Percentiles rank a stretch among this genome's conserved stretches.
phyloP scores from a whole-genome alignment of 2,329 filamentous ascomycete genomes.

The Aureobasidium sp. region DNA sequence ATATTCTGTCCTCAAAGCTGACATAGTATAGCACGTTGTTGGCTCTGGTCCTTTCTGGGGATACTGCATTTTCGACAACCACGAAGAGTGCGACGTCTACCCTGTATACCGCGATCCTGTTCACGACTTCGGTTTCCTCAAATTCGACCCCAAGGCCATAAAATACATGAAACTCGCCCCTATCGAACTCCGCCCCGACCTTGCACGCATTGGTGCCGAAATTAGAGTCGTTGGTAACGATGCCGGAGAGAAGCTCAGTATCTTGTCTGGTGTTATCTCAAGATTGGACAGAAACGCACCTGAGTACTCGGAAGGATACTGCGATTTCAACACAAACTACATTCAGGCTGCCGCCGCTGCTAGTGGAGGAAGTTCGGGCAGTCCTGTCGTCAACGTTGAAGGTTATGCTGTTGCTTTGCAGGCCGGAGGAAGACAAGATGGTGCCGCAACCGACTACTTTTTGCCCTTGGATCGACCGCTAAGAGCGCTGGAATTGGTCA shows the following conservation, averaged over 20 bases:
- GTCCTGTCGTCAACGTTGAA: slow-evolving; percentile 93
- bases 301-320: slow-evolving; percentile 96
- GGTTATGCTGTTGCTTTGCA: slow-evolving; percentile 88
- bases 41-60: slow-evolving; percentile 96
- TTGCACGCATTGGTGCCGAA: slow-evolving; percentile 81
- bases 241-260: slow-evolving; percentile 96
- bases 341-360: slow-evolving; percentile 97
- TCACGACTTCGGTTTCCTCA: slow-evolving; percentile 94
- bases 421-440: slow-evolving; percentile 87
- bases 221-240: slow-evolving; percentile 98
- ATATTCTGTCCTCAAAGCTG: neutral
- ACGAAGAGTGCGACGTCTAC: slow-evolving; percentile 90
- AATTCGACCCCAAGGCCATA: slow-evolving; percentile 91
- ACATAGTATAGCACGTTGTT: slow-evolving; percentile 63
- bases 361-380: slow-evolving; percentile 95
- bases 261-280: slow-evolving; percentile 94
- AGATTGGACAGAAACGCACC: slow-evolving; percentile 92
- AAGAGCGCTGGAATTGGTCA: slow-evolving; percentile 79
- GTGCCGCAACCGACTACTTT: slow-evolving; percentile 96
- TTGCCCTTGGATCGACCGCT: slow-evolving; percentile 85
- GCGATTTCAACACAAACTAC: slow-evolving; percentile 94
- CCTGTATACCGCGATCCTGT: slow-evolving; percentile 97
- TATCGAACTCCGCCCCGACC: slow-evolving; percentile 73
- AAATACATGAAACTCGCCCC: slow-evolving; percentile 92
- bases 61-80: slow-evolving; percentile 97